Evolutionary conservation across 2,329 filamentous ascomycete species (phyloP).

Genomic region (Tolypocladium tundrense): DNA sequence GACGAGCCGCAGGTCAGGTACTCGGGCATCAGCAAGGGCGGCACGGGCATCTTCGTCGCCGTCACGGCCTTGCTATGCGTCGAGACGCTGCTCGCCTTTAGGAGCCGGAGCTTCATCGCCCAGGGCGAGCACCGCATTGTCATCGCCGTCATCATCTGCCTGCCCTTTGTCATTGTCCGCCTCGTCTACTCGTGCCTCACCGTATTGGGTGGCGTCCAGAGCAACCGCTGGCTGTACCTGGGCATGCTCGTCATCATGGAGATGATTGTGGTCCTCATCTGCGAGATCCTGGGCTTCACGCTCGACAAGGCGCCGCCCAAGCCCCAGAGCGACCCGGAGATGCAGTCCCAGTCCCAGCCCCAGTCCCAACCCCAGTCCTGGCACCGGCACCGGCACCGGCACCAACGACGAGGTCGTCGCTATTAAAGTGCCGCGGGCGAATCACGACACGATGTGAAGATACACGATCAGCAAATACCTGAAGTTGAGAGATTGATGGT

Average conservation of each 20-base stretch:
- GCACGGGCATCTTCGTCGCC: slow-evolving; percentile 19
- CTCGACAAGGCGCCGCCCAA: slow-evolving; percentile 12
- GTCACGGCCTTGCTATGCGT: slow-evolving; percentile 30
- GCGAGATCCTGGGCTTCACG: slow-evolving; percentile 18
- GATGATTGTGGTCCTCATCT: slow-evolving; percentile 19
- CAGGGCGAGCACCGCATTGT: slow-evolving; percentile 47
- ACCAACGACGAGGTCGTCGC: neutral
- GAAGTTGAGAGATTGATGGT: neutral
- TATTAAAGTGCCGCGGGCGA: neutral
- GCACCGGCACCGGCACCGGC: neutral
- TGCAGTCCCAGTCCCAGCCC: neutral
- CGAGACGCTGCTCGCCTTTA: slow-evolving; percentile 25
- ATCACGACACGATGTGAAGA: neutral
- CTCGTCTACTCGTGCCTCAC: slow-evolving; percentile 18
- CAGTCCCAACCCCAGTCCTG: neutral
- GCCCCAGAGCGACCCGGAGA: slow-evolving; percentile 6
- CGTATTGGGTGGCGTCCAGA: slow-evolving; percentile 15
- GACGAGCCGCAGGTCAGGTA: slow-evolving; percentile 16
- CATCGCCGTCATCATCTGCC: slow-evolving; percentile 24
- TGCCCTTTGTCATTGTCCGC: slow-evolving; percentile 23
- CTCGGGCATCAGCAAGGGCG: slow-evolving; percentile 14
- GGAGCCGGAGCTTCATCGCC: slow-evolving; percentile 27
- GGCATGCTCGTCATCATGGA: slow-evolving; percentile 22
- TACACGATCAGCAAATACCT: neutral
- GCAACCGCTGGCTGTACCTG: slow-evolving; percentile 20